Percentiles rank a stretch among this genome's conserved stretches.
These are phyloP conservation scores for Leccinellum luteum DNA, from an alignment of 768 basidiomycete species.

Conservation along the genomic window DNA sequence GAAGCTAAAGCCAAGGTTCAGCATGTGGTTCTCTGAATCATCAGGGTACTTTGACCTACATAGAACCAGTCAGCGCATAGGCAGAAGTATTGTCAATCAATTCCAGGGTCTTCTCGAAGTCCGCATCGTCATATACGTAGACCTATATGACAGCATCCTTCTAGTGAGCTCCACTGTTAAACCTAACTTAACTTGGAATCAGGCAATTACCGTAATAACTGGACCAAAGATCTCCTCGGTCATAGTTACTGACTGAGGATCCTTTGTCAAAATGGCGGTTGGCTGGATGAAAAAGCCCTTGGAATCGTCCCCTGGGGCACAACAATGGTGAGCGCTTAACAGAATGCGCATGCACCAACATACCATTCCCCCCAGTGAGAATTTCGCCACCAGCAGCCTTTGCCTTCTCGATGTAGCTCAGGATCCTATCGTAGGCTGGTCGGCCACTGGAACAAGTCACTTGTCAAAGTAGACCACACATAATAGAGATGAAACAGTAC, in stretches of 20 bases:
- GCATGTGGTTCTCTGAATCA: slow-evolving; percentile 1
- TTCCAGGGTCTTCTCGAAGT: slow-evolving; percentile 84
- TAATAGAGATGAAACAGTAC: slow-evolving; percentile 37
- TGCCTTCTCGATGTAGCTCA: slow-evolving; percentile 79
- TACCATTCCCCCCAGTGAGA: slow-evolving; percentile 79
- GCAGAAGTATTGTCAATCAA: slow-evolving; percentile 82
- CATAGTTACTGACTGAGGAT: slow-evolving; percentile 87
- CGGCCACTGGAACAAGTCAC: slow-evolving; percentile 51
- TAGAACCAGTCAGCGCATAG: slow-evolving; percentile 93
- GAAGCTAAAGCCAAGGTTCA: slow-evolving; percentile 54
- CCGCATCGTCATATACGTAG: slow-evolving; percentile 84
- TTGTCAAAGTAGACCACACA: not conserved
- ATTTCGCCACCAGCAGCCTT: slow-evolving; percentile 88
- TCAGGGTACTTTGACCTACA: slow-evolving; percentile 49
- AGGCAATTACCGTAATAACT: slow-evolving; percentile 71
- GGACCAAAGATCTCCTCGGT: slow-evolving; percentile 97
- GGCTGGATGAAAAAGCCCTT: slow-evolving; percentile 94
- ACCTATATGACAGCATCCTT: slow-evolving; percentile 42
- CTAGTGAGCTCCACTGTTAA: not conserved
- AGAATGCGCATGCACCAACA: slow-evolving; percentile 14
- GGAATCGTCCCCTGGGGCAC: slow-evolving; percentile 69
- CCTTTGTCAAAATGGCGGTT: slow-evolving; percentile 89
- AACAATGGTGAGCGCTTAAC: not conserved
- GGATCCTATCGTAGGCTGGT: slow-evolving; percentile 87
- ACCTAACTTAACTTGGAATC: not conserved